phyloP scores from a whole-genome alignment of 371 early-diverging fungal species.

The Dentiscutata heterogama region DNA sequence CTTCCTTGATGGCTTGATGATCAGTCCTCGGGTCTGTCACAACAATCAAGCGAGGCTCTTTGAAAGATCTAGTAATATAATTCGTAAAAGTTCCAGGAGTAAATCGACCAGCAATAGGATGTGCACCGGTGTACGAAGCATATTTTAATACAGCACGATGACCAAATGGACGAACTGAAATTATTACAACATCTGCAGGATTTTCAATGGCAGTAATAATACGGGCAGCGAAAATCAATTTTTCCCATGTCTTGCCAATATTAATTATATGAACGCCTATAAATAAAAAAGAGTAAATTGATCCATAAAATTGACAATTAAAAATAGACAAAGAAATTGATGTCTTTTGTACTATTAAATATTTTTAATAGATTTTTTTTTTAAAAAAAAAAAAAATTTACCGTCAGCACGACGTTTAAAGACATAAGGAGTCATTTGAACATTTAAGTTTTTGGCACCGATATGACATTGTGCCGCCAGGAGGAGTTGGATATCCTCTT shows the following conservation, averaged over 20 bases:
- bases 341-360: neutral
- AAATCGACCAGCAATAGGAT: constrained; percentile 99
- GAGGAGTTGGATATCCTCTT: constrained; percentile 92
- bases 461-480: constrained; percentile 94
- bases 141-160: constrained; percentile 99
- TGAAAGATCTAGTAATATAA: constrained; percentile 98
- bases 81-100: constrained; percentile 99
- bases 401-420: constrained; percentile 96
- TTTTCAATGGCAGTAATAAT: constrained; percentile 96
- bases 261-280: constrained; percentile 95
- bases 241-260: constrained; percentile 99
- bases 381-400: constrained; percentile 42
- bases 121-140: constrained; percentile 96
- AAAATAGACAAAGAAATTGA: neutral
- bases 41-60: constrained; percentile 98
- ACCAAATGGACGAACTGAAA: constrained; percentile 97
- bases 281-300: neutral
- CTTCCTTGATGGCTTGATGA: constrained; percentile 98
- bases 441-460: constrained; percentile 92
- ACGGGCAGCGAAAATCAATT: constrained; percentile 99
- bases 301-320: neutral
- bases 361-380: neutral
- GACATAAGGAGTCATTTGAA: constrained; percentile 92
- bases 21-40: constrained; percentile 99
- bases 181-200: constrained; percentile 95